Conservation (phyloP, 345 rosid species). For the Acer saccharum region DNA sequence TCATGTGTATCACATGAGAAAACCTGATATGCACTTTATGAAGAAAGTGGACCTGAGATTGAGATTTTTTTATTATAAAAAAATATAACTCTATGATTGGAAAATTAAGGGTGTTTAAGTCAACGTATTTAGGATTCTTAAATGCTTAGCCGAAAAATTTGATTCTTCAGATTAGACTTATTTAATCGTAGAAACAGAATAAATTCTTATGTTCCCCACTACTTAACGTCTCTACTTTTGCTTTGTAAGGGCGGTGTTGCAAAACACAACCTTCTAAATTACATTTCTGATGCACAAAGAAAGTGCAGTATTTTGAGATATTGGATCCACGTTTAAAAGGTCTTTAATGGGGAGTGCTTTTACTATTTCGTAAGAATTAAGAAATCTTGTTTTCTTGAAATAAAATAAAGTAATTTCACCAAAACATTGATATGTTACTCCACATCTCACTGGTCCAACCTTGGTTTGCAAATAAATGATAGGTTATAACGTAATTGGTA, state of each 20-base stretch:
- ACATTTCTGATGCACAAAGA: constrained; percentile 10
- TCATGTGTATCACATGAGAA: not conserved
- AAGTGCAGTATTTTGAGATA: not conserved
- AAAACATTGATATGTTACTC: constrained; percentile 4
- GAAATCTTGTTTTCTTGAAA: constrained; percentile 7
- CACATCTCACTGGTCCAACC: not conserved
- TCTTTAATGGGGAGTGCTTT: not conserved
- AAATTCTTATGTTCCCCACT: constrained; percentile 11
- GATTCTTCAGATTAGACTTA: constrained; percentile 8
- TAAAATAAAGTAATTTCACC: not conserved
- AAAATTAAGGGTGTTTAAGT: not conserved
- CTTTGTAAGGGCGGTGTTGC: not conserved
- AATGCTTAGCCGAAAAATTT: constrained; percentile 1
- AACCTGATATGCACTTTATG: not conserved
- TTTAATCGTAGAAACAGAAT: constrained; percentile 11
- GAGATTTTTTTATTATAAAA: not conserved
- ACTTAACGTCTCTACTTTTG: not conserved
- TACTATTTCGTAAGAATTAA: not conserved
- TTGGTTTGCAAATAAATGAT: not conserved
- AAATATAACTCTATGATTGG: not conserved
- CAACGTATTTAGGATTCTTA: not conserved
- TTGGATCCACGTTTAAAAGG: not conserved
- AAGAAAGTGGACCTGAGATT: constrained; percentile 1
- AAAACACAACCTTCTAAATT: constrained; percentile 8
- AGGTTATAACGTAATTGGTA: not conserved